Base-by-base conservation (phyloP, 2,329 filamentous ascomycete species). In the Sclerotinia trifoliorum region DNA sequence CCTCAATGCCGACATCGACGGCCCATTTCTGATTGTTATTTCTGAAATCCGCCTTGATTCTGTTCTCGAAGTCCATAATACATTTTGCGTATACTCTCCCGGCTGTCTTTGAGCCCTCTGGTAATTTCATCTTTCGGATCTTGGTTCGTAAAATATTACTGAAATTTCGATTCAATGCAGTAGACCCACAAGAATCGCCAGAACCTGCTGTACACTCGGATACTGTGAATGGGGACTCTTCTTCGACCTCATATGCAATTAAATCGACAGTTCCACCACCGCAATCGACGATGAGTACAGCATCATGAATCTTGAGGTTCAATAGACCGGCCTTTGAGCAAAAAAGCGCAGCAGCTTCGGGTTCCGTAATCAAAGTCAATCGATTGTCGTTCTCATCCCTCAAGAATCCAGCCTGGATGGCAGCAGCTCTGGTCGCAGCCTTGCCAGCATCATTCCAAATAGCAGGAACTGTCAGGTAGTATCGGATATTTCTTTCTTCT, bases 11-110 rank as follows among this genome's bases (percentile, higher is more conserved):
- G 62, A 99, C 95, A 78, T 99, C 95, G 26, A 98, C 94, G 56
- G 95, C 95, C 95, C 95, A 98, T 80, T 98, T 98, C 80, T 98
- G 94, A 62, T 94, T 94, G 80, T 97, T 98, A 83, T 98, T 98
- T 73, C 95, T 89, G 89, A 99, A 99, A 80, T 98, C 95, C 62
- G 95, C 95, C 85, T 99, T 99, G 86, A 99, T 97, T 79, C 95
- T 86, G 86, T 98, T 98, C 83, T 99, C 95, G 77, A 99, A 99
- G 81, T 99, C 95, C 94, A 98, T 98, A 81, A 99, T 98, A 80
- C 94, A 98, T 83, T 98, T 98, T 74, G 94, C 94, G 80, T 98
- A 98, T 66, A 99, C 95, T 80, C 94, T 93, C 55, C 94, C 94
- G n/a, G 95, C 94, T 3, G 93, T 98, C 82, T 94, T 96, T 74